Evolutionary conservation across 805 yeast genomes (phyloP).

Genomic region (Ogataea nitratoaversa): DNA sequence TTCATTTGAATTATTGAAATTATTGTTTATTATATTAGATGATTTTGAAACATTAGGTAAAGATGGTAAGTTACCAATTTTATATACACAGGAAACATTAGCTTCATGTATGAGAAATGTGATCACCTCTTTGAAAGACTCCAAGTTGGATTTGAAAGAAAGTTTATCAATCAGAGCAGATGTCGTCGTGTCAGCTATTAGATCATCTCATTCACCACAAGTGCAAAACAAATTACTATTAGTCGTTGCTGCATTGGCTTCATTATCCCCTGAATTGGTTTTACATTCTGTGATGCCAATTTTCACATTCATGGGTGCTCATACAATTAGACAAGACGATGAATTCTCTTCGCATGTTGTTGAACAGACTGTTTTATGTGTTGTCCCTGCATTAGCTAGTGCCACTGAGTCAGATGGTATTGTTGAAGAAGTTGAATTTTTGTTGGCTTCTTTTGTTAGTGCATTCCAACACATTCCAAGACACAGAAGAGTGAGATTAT

Average conservation of each 20-base stretch:
- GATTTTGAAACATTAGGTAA: constrained; percentile 81
- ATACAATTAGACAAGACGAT: constrained; percentile 93
- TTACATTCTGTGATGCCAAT: constrained; percentile 99
- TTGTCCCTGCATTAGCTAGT: constrained; percentile 80
- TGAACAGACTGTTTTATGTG: constrained; percentile 84
- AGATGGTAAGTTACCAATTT: constrained; percentile 87
- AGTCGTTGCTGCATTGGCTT: constrained; percentile 83
- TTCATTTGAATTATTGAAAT: constrained; percentile 34
- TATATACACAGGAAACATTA: constrained; percentile 85
- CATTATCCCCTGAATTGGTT: constrained; percentile 84
- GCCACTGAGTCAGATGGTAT: constrained; percentile 37
- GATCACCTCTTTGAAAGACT: constrained; percentile 49
- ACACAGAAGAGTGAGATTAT: constrained; percentile 87
- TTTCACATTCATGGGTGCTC: constrained; percentile 98
- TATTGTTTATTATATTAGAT: constrained; percentile 55
- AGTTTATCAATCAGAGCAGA: constrained; percentile 78
- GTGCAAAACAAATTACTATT: constrained; percentile 85
- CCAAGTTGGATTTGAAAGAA: constrained; percentile 39
- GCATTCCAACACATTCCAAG: constrained; percentile 96
- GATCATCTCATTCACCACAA: constrained; percentile 88
- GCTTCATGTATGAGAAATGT: constrained; percentile 80
- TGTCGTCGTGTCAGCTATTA: constrained; percentile 82
- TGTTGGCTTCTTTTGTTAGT: constrained; percentile 84
- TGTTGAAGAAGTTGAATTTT: constrained; percentile 70
- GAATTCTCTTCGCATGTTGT: constrained; percentile 90